phyloP scores from a whole-genome alignment of 805 yeast species.

The Cyberlindnera maritima region DNA sequence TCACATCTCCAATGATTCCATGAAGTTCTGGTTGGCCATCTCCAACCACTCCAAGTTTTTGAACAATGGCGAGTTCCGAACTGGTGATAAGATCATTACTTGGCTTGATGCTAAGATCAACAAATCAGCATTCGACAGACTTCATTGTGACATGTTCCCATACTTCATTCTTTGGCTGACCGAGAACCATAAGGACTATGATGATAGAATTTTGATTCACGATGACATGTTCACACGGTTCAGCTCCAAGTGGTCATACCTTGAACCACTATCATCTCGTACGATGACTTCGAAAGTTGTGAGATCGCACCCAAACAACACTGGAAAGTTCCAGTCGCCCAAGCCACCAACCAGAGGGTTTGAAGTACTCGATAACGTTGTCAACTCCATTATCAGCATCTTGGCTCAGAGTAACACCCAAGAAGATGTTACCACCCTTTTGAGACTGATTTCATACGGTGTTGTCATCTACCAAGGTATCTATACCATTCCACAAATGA shows the following conservation, averaged over 20 bases:
- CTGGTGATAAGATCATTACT: slow-evolving; percentile 35
- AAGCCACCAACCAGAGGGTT: slow-evolving; percentile 4
- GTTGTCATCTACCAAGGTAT: slow-evolving; percentile 17
- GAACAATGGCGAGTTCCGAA: slow-evolving; percentile 30
- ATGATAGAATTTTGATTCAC: neutral
- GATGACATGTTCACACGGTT: slow-evolving; percentile 14
- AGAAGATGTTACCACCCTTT: slow-evolving; percentile 5
- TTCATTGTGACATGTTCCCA: slow-evolving; percentile 24
- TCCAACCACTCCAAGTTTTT: slow-evolving; percentile 35
- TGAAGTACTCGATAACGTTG: neutral
- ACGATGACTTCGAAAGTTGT: slow-evolving; percentile 9
- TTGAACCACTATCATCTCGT: slow-evolving; percentile 1
- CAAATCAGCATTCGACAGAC: neutral
- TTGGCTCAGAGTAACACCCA: slow-evolving; percentile 1
- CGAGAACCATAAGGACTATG: slow-evolving; percentile 19
- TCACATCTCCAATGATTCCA: slow-evolving; percentile 41
- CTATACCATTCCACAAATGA: slow-evolving; percentile 7
- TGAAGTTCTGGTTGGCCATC: slow-evolving; percentile 52
- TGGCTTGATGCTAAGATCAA: slow-evolving; percentile 47
- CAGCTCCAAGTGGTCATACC: slow-evolving; percentile 8
- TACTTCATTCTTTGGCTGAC: slow-evolving; percentile 45
- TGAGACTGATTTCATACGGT: slow-evolving; percentile 11
- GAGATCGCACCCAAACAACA: neutral
- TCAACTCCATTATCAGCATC: slow-evolving; percentile 7
- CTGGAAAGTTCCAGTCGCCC: neutral